Conservation (phyloP, 1,284 basidiomycete genomes). For the Rhodotorula sp. region DNA sequence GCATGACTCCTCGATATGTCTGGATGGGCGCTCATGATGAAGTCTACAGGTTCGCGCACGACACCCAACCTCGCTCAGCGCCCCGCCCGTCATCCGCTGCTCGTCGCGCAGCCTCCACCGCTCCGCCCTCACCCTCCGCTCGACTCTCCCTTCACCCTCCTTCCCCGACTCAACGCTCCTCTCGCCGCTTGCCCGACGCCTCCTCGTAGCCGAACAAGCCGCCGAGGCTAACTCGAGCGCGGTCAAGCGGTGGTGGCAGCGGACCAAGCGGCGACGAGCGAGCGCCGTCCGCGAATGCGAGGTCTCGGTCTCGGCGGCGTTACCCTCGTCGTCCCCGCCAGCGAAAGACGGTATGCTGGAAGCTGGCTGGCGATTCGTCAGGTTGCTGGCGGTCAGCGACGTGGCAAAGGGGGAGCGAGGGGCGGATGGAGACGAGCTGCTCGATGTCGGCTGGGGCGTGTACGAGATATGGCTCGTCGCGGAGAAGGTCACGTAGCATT, state of each 20-base stretch:
- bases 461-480: conserved; percentile 35
- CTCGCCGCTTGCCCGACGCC: conserved; percentile 10
- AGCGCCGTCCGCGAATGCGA: conserved; percentile 15
- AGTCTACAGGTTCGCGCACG: not conserved
- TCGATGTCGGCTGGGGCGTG: conserved; percentile 37
- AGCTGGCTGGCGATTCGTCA: conserved; percentile 18
- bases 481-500: not conserved
- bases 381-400: conserved; percentile 19
- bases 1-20: not conserved
- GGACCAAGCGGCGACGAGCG: not conserved
- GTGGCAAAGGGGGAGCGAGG: not conserved
- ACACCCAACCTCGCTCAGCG: not conserved
- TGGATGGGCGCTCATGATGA: too few relatives aligned
- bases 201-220: not conserved
- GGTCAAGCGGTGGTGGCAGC: conserved; percentile 8
- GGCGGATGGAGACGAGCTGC: not conserved
- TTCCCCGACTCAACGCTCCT: conserved; percentile 32
- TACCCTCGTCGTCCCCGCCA: not conserved
- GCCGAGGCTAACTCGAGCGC: not conserved
- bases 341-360: not conserved
- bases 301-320: conserved; percentile 10
- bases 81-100: not conserved
- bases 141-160: conserved; percentile 25
- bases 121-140: conserved; percentile 16
- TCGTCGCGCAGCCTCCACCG: not conserved